A percentile compares a stretch with the other conserved stretches of the same genome.
Conservation (phyloP, 73 alveolate genomes). For the Tetrahymena borealis region DNA sequence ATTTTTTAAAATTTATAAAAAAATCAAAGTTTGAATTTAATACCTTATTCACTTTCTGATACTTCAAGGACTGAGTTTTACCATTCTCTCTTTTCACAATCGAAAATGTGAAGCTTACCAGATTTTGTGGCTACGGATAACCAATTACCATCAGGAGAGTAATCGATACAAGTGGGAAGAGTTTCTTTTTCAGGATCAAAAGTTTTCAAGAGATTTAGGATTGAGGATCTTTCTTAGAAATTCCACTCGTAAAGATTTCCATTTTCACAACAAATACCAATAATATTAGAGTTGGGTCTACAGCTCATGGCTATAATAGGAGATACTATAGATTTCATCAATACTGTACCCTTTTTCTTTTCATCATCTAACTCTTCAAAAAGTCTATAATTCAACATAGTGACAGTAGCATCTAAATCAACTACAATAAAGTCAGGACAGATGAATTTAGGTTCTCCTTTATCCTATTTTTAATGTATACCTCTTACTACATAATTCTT, state of each 20-base stretch:
- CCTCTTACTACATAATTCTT: slow-evolving; percentile 26
- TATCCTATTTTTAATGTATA: slow-evolving; percentile 40
- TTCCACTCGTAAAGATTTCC: slow-evolving; percentile 70
- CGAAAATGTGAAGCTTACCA: slow-evolving; percentile 51
- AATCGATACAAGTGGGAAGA: slow-evolving; percentile 79
- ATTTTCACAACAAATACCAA: slow-evolving; percentile 84
- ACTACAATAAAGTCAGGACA: slow-evolving; percentile 89
- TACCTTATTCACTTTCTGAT: slow-evolving; percentile 40
- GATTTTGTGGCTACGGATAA: slow-evolving; percentile 66
- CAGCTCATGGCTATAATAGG: slow-evolving; percentile 90
- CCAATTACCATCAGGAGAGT: slow-evolving; percentile 89
- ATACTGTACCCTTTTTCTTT: slow-evolving; percentile 75
- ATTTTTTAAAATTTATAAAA: slow-evolving; percentile 28
- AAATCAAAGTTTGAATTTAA: slow-evolving; percentile 34
- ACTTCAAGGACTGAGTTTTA: slow-evolving; percentile 27
- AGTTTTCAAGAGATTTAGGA: slow-evolving; percentile 56
- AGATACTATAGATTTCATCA: slow-evolving; percentile 83
- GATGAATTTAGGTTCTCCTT: slow-evolving; percentile 65
- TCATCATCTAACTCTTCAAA: slow-evolving; percentile 86
- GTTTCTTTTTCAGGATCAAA: slow-evolving; percentile 56
- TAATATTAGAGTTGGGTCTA: slow-evolving; percentile 84
- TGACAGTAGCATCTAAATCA: slow-evolving; percentile 82
- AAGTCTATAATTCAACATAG: slow-evolving; percentile 60
- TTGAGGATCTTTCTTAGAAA: slow-evolving; percentile 51
- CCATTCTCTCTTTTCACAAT: slow-evolving; percentile 32